A percentile compares a stretch with the other conserved stretches of the same genome.
Evolutionary conservation across 768 basidiomycete species (phyloP).

Genomic region (Trichaptum fuscoviolaceum): DNA sequence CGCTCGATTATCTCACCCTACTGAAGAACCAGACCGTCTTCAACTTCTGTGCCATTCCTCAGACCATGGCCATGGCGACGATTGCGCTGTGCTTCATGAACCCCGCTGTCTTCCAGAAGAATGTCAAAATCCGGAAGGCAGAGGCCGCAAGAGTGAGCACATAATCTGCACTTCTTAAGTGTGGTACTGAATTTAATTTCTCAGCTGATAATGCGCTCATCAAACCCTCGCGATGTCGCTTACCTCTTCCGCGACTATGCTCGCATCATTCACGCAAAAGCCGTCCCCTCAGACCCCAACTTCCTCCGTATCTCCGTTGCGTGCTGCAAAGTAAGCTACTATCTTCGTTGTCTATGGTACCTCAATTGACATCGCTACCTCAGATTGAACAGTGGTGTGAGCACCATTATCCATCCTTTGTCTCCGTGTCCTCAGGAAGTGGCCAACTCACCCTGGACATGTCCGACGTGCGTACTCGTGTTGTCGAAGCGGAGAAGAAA

Average conservation of each 20-base stretch:
- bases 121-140: slow-evolving; percentile 94
- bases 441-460: slow-evolving; percentile 29
- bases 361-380: slow-evolving; percentile 10
- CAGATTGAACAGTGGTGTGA: slow-evolving; percentile 4
- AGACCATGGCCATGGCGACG: slow-evolving; percentile 94
- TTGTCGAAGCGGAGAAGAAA: slow-evolving; percentile 42
- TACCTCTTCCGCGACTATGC: slow-evolving; percentile 81
- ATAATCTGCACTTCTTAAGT: neutral
- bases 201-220: slow-evolving; percentile 88
- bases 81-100: slow-evolving; percentile 94
- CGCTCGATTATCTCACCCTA: slow-evolving; percentile 84
- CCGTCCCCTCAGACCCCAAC: slow-evolving; percentile 77
- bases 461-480: slow-evolving; percentile 50
- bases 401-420: slow-evolving; percentile 81
- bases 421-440: slow-evolving; percentile 24
- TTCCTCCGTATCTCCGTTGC: slow-evolving; percentile 78
- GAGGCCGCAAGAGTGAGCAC: slow-evolving; percentile 75
- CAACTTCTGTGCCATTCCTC: slow-evolving; percentile 94
- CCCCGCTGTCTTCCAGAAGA: slow-evolving; percentile 72
- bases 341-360: slow-evolving; percentile 3
- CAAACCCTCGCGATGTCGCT: slow-evolving; percentile 88
- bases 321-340: slow-evolving; percentile 65
- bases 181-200: slow-evolving; percentile 1
- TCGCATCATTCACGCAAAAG: slow-evolving; percentile 77
- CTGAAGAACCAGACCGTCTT: slow-evolving; percentile 90